These are phyloP conservation scores for Porphyridium purpureum DNA, from an alignment of 23 red algal genomes.

Conservation along the genomic window DNA sequence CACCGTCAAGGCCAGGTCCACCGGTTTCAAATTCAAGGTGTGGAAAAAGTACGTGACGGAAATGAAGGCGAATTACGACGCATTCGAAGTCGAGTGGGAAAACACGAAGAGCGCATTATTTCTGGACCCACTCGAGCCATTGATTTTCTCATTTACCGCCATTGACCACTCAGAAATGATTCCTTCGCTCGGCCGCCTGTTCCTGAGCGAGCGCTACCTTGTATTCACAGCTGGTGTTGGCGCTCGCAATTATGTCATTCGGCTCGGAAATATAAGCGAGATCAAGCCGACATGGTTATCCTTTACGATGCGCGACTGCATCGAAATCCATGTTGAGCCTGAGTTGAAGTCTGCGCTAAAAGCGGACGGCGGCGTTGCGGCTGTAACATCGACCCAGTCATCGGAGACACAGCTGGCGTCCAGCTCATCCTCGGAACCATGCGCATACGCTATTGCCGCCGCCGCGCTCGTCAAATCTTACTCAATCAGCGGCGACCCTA, in stretches of 20 bases:
- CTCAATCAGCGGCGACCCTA: slow-evolving; percentile 12
- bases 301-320: slow-evolving; percentile 47
- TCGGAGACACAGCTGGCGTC: too few species aligned
- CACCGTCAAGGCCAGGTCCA: too few species aligned
- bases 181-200: slow-evolving; percentile 52
- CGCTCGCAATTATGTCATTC: slow-evolving; percentile 36
- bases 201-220: slow-evolving; percentile 46
- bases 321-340: slow-evolving; percentile 26
- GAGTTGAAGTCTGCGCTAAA: slow-evolving; percentile 21
- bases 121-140: slow-evolving; percentile 34
- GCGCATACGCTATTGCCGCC: too few species aligned
- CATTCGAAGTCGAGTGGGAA: too few species aligned
- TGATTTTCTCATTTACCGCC: slow-evolving; percentile 44
- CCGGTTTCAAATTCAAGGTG: too few species aligned
- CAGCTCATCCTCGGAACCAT: too few species aligned
- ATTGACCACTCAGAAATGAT: slow-evolving; percentile 56
- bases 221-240: slow-evolving; percentile 53
- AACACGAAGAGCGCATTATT: too few species aligned
- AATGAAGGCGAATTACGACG: too few species aligned
- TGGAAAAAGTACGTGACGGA: too few species aligned
- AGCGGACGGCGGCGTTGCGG: too few species aligned
- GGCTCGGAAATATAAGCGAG: slow-evolving; percentile 18
- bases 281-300: slow-evolving; percentile 27
- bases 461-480: neutral
- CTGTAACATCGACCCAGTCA: neutral